Percentiles rank a stretch among this genome's conserved stretches.
Evolutionary conservation across 2,329 filamentous ascomycete species (phyloP).

Genomic region (Trichoderma brevicompactum): DNA sequence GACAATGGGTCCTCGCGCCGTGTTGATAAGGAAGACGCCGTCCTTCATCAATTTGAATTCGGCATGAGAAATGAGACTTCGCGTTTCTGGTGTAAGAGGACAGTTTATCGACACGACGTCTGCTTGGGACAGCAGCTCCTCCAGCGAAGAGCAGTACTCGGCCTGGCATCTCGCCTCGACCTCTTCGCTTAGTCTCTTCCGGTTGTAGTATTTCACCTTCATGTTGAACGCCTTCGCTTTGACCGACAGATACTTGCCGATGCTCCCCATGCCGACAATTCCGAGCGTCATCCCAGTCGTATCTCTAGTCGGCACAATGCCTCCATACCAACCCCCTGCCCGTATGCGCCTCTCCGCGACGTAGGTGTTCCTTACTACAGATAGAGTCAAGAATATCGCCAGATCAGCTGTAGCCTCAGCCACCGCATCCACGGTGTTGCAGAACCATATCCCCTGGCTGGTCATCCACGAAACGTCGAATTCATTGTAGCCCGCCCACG

Average conservation of each 20-base stretch:
- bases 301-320: slow-evolving; percentile 45
- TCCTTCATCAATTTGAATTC: slow-evolving; percentile 54
- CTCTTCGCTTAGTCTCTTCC: slow-evolving; percentile 40
- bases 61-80: slow-evolving; percentile 43
- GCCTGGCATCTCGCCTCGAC: slow-evolving; percentile 44
- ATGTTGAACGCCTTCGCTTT: slow-evolving; percentile 50
- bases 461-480: slow-evolving; percentile 52
- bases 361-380: slow-evolving; percentile 51
- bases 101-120: slow-evolving; percentile 49
- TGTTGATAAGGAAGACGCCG: slow-evolving; percentile 55
- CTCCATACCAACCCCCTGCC: slow-evolving; percentile 45
- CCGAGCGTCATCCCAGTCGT: slow-evolving; percentile 51
- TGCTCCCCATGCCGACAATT: slow-evolving; percentile 54
- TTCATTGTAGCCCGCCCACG: slow-evolving; percentile 54
- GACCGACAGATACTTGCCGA: slow-evolving; percentile 50
- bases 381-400: slow-evolving; percentile 45
- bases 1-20: slow-evolving; percentile 54
- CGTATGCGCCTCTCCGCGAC: slow-evolving; percentile 45
- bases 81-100: slow-evolving; percentile 49
- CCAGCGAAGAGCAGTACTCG: slow-evolving; percentile 44
- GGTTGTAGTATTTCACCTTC: slow-evolving; percentile 51
- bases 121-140: slow-evolving; percentile 46
- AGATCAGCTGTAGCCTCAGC: slow-evolving; percentile 58
- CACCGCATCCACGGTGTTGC: slow-evolving; percentile 57
- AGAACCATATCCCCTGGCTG: slow-evolving; percentile 53